phyloP scores from a whole-genome alignment of 108 stramenopile genomes.

The Pseudonitzschia multiseries region DNA sequence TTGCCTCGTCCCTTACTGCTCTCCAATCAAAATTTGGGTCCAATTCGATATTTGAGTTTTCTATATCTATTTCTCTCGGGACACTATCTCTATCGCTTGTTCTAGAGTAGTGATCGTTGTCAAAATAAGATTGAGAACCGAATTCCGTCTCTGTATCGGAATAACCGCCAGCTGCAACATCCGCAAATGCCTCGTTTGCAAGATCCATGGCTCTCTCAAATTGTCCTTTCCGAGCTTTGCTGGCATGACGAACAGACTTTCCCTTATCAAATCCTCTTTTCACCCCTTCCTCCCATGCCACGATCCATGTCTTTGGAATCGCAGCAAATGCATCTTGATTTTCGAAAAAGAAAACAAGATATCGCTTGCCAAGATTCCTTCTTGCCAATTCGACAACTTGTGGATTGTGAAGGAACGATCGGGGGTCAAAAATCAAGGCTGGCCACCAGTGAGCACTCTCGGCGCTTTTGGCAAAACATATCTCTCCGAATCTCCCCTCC shows the following conservation, averaged over 20 bases:
- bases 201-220: conserved; percentile 53
- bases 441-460: conserved; percentile 59
- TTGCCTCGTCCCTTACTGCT: background rate
- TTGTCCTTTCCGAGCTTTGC: conserved; percentile 36
- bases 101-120: background rate
- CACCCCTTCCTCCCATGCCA: conserved; percentile 57
- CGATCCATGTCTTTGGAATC: conserved; percentile 44
- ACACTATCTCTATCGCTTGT: background rate
- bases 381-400: conserved; percentile 57
- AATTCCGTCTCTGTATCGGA: background rate
- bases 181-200: conserved; percentile 33
- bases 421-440: conserved; percentile 46
- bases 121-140: background rate
- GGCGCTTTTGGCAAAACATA: conserved; percentile 60
- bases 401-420: conserved; percentile 47
- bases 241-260: conserved; percentile 49
- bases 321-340: conserved; percentile 65
- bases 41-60: background rate
- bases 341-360: conserved; percentile 69
- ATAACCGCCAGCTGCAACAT: background rate
- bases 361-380: conserved; percentile 65
- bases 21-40: conserved; percentile 4
- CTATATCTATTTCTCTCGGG: background rate
- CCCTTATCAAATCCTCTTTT: conserved; percentile 59
- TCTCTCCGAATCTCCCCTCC: conserved; percentile 69